Evolutionary conservation across 768 basidiomycete genomes (phyloP), one percentile per base, ranked within the genome.

Genomic region (Russula olivacea): DNA sequence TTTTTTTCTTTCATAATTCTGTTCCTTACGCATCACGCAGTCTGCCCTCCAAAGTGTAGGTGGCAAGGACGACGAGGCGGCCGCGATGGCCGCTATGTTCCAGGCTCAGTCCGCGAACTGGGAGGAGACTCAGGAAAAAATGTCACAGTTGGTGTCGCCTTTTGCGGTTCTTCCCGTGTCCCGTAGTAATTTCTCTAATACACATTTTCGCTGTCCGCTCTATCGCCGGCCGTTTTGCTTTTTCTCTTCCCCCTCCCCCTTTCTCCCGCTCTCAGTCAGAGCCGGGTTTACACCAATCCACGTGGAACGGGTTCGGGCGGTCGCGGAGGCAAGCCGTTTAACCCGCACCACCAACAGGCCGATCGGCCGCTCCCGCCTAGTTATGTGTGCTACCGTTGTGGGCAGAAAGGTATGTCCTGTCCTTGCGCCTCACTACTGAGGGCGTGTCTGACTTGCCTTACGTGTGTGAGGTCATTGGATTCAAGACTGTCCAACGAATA

Each of bases 101-200:
- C 88, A 91, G 75, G 90, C 90, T 64, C 91, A 93, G 76, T 86
- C 87, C 45, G 87, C 91, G 67, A 91, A 94, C 76, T 99, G 96
- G 97, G 90, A 97, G 79, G 91, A 95, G 83, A 89, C 94, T 72
- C 93, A 98, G 79, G 94, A 98, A 82, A 93, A 96, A 83, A 98
- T 99, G 95, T 89, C 94, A 73, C 88, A 93, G 97, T 99, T 81
- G 80, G 95, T 94, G 79, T 84, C 77, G 78, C 80, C 81, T 73
- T 74, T 70, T 70, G 71, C 73, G 73, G 77, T 79, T 77, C 74
- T 80, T 77, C 79, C 81, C 76, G 55, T 83, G 74, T 71, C 76
- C 74, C 77, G 82, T 87, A 86, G 84, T 88, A 87, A 81, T 77
- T 70, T 74, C 68, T 89, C 88, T 89, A 86, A 90, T 89, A 81